A percentile compares a stretch with the other conserved stretches of the same genome.
Conservation (phyloP, 345 rosid genomes). For the Carallia brachiata region DNA sequence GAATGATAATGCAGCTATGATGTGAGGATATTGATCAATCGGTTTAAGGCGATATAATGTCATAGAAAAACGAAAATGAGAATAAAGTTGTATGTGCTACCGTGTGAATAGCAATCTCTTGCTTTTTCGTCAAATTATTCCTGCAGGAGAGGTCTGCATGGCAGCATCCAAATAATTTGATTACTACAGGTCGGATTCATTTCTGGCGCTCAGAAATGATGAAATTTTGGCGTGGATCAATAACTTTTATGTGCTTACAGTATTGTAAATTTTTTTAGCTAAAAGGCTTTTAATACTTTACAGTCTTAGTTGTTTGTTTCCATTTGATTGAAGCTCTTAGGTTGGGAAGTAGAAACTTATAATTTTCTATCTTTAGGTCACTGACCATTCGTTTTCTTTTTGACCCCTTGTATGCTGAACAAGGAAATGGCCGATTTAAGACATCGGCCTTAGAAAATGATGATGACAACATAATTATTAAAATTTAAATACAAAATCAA, state of each 20-base stretch:
- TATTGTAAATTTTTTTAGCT: no score
- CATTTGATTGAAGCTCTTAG: no score
- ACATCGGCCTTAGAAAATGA: no score
- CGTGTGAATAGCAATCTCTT: slow-evolving; percentile 34
- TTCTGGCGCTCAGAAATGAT: not conserved
- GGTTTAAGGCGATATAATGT: slow-evolving; percentile 3
- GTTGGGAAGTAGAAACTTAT: no score
- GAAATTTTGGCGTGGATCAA: not conserved
- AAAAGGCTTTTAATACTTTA: no score
- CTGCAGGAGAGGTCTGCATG: slow-evolving; percentile 27
- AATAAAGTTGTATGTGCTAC: slow-evolving; percentile 28
- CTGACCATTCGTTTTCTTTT: no score
- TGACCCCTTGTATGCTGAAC: no score
- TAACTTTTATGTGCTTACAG: not conserved
- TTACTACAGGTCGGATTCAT: not conserved
- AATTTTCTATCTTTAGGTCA: no score
- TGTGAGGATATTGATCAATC: slow-evolving; percentile 13
- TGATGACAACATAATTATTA: no score
- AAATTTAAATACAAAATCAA: no score
- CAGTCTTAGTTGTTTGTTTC: no score
- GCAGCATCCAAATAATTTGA: slow-evolving; percentile 22
- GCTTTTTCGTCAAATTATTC: slow-evolving; percentile 16
- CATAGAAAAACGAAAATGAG: slow-evolving; percentile 18
- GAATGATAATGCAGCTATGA: slow-evolving; percentile 22
- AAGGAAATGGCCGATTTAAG: no score